Evolutionary conservation across 208 protist species (phyloP), one percentile per base, ranked within the genome.

Genomic region (Porcisia hertigi): DNA sequence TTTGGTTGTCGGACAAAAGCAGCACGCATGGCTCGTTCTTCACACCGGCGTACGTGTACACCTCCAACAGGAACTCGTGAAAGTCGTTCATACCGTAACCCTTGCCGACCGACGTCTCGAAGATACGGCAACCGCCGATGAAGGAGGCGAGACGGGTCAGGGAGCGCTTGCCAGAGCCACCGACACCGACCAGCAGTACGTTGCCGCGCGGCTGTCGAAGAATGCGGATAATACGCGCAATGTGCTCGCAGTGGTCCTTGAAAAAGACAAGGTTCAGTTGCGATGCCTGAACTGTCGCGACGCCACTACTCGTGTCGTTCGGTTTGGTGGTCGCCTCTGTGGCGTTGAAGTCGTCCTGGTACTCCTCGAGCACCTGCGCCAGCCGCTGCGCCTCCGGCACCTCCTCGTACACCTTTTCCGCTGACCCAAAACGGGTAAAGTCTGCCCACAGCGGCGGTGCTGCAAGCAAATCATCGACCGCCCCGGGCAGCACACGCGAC

Each of bases 121-220:
- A 98, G 72, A 93, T 91, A 75, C 93, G 80, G 77, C 94, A 96
- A 30, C 97, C 97, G 3, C 90, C 84, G 47, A 99, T 94, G 84
- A 82, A 95, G 16, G 94, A 81, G 52, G 97, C 98, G 43, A 99
- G 86, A 23, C 98, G 94, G 30, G 98, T 98, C 41, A 99, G 88
- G 25, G 96, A 98, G 36, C 98, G 98, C 88, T 99, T 99, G 59
- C 98, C 98, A 8, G 90, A 98, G 63, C 98, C 98, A 65, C 98
- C 98, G 34, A 99, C 98, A 66, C 98, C 98, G 18, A 99, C 97
- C 2, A 99, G 91, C 39, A 99, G 94, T 14, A 96, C 94, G 83
- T 99, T 98, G 78, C 98, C 98, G 43, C 98, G 94, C 53, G 98
- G 98, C 88, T 99, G 98, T 6, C 98, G 93, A 14, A 99, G 80